A percentile compares a stretch with the other conserved stretches of the same genome.
Evolutionary conservation across 2,329 filamentous ascomycete genomes (phyloP).

Genomic region (Dendryphion nanum): DNA sequence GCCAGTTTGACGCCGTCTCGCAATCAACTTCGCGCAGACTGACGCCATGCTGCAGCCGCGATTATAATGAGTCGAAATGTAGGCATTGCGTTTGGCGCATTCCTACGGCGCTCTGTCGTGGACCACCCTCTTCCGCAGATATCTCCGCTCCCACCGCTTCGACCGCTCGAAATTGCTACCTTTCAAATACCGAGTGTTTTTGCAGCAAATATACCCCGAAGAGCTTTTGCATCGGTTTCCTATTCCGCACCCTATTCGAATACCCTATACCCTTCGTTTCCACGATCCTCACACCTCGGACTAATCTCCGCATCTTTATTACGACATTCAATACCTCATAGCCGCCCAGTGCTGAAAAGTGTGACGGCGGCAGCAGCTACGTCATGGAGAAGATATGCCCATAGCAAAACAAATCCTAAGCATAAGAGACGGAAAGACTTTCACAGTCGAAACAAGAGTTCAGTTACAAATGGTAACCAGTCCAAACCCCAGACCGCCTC

Average conservation of each 20-base stretch:
- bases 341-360: constrained; percentile 12
- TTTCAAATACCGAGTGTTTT: too few species aligned
- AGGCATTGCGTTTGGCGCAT: constrained; percentile 34
- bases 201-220: too few species aligned
- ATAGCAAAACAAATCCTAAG: constrained; percentile 19
- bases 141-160: constrained; percentile 12
- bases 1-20: too few species aligned
- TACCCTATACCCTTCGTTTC: constrained; percentile 1
- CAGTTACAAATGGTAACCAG: constrained; percentile 24
- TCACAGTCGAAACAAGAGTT: constrained; percentile 39
- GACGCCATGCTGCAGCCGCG: constrained; percentile 31
- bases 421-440: constrained; percentile 12
- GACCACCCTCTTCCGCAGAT: constrained; percentile 21
- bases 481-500: constrained; percentile 18
- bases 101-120: constrained; percentile 29
- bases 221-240: too few species aligned
- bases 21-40: not conserved
- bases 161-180: not conserved
- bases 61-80: constrained; percentile 48
- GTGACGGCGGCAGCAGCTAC: constrained; percentile 24
- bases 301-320: constrained; percentile 11
- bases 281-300: constrained; percentile 13
- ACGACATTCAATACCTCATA: constrained; percentile 6
- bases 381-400: constrained; percentile 30
- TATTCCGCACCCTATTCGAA: not conserved